These are phyloP conservation scores for Lepraria neglecta DNA, from an alignment of 495 filamentous ascomycete genomes.

Conservation along the genomic window DNA sequence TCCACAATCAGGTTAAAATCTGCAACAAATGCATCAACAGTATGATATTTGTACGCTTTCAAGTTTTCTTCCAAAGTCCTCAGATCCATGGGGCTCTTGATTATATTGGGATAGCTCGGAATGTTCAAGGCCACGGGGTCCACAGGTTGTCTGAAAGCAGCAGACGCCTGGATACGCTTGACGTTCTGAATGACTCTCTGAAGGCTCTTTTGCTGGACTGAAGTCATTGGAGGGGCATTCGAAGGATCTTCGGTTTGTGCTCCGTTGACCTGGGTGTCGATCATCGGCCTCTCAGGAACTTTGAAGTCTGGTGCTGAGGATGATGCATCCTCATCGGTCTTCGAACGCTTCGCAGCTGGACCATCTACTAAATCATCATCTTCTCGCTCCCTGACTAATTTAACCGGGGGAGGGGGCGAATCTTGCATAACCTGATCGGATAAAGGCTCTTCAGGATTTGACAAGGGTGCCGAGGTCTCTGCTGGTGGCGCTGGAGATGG, in stretches of 20 bases:
- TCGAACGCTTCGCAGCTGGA: constrained; percentile 70
- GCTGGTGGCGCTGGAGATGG: constrained; percentile 15
- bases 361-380: constrained; percentile 61
- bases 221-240: constrained; percentile 41
- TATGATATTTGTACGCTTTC: constrained; percentile 58
- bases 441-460: background rate
- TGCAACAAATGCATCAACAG: constrained; percentile 55
- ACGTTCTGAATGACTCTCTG: constrained; percentile 55
- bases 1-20: constrained; percentile 70
- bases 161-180: constrained; percentile 73
- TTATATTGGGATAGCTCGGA: constrained; percentile 61
- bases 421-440: constrained; percentile 39
- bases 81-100: constrained; percentile 77
- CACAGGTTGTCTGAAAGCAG: constrained; percentile 69
- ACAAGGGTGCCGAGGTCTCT: constrained; percentile 2
- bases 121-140: constrained; percentile 60
- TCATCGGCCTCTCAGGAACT: constrained; percentile 34
- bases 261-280: constrained; percentile 28
- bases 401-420: constrained; percentile 43
- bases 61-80: constrained; percentile 74
- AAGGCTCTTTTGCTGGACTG: constrained; percentile 51
- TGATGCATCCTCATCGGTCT: constrained; percentile 45
- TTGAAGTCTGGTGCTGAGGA: constrained; percentile 33
- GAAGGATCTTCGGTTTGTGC: constrained; percentile 7
- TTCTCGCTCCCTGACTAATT: constrained; percentile 65